Percentiles rank a stretch among this genome's conserved stretches.
Conservation (phyloP, 768 basidiomycete genomes). For the Mycena rebaudengoi region DNA sequence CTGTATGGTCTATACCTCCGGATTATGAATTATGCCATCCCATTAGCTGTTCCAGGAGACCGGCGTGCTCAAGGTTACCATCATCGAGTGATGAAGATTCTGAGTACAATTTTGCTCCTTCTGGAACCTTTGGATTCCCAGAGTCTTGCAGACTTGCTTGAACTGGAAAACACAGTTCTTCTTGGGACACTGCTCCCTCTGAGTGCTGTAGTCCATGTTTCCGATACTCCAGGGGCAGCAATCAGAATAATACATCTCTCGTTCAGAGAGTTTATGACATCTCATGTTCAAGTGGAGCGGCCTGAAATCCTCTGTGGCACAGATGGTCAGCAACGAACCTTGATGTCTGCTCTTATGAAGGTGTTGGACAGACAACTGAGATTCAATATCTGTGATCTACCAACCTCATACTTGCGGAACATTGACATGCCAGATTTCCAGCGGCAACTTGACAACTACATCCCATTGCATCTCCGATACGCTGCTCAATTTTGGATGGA, state of each 20-base stretch:
- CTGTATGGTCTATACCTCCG: not conserved
- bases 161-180: not conserved
- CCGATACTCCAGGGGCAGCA: not conserved
- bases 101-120: not conserved
- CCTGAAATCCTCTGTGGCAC: not conserved
- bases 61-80: not conserved
- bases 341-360: slow-evolving; percentile 32
- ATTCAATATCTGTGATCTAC: slow-evolving; percentile 46
- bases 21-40: not conserved
- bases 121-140: slow-evolving; percentile 2
- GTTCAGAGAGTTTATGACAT: not conserved
- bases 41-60: not conserved
- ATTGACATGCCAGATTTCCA: slow-evolving; percentile 33
- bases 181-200: not conserved
- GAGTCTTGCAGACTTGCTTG: slow-evolving; percentile 1
- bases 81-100: not conserved
- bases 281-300: not conserved
- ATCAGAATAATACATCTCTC: not conserved
- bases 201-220: not conserved
- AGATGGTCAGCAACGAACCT: slow-evolving; percentile 24
- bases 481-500: slow-evolving; percentile 40
- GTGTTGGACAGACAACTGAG: slow-evolving; percentile 38
- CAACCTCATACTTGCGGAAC: slow-evolving; percentile 39
- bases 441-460: slow-evolving; percentile 25
- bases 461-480: slow-evolving; percentile 38